A percentile compares a stretch with the other conserved stretches of the same genome.
These are phyloP conservation scores for Fusarium sp. DNA, from an alignment of 2,329 filamentous ascomycete species.

Conservation along the genomic window DNA sequence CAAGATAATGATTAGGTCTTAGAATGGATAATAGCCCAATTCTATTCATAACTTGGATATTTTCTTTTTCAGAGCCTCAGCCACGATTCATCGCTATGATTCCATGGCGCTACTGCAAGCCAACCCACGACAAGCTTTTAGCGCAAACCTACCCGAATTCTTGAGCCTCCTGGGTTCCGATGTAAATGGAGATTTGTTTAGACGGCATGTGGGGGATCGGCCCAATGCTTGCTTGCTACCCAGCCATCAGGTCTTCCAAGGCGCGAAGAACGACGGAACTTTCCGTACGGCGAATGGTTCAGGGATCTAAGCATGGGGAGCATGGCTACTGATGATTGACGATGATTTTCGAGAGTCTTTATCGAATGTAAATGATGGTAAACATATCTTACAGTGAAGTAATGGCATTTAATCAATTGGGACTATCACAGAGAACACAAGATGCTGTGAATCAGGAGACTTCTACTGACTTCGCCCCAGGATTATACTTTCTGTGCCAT, in stretches of 20 bases:
- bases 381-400: neutral
- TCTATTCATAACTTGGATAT: neutral
- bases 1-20: fast-evolving
- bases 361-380: neutral
- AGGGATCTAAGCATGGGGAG: no score
- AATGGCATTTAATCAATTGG: neutral
- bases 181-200: neutral
- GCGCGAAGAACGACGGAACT: neutral
- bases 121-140: neutral
- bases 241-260: neutral
- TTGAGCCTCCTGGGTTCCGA: neutral
- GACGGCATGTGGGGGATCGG: conserved; percentile 2
- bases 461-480: no score
- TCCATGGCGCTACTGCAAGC: neutral
- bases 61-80: neutral
- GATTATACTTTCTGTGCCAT: neutral
- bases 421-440: neutral
- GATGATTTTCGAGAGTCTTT: no score
- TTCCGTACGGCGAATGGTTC: neutral
- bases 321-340: neutral
- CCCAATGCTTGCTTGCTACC: neutral
- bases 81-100: neutral
- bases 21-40: fast-evolving
- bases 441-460: neutral
- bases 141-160: neutral